Conservation (phyloP, 192 early-diverging fungal genomes). For the Backusella tarrabulga region DNA sequence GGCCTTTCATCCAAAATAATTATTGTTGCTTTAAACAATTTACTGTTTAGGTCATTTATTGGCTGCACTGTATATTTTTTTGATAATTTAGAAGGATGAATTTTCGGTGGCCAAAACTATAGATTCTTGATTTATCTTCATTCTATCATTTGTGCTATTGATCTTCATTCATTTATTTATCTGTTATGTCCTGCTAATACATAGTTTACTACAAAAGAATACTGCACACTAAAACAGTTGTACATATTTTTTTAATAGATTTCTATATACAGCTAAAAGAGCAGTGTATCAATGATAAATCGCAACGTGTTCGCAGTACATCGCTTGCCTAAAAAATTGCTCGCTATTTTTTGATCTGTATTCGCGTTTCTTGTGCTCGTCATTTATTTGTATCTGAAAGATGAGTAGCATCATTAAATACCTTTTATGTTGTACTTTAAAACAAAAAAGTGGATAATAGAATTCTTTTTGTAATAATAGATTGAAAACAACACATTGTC, state of each 20-base stretch:
- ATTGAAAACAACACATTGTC: too few relatives aligned
- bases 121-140: too few relatives aligned
- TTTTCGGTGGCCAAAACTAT: not conserved
- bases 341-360: not conserved
- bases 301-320: not conserved
- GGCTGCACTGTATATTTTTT: not conserved
- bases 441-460: too few relatives aligned
- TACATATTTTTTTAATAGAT: not conserved
- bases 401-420: not conserved
- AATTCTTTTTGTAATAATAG: too few relatives aligned
- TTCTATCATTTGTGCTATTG: too few relatives aligned
- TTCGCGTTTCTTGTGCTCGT: not conserved
- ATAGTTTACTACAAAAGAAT: not conserved
- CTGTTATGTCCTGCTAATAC: not conserved
- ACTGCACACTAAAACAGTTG: not conserved
- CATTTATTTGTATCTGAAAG: not conserved
- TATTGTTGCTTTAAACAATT: not conserved
- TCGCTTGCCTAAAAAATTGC: not conserved
- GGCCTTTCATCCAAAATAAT: not conserved
- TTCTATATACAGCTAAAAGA: not conserved
- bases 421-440: not conserved
- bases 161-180: not conserved
- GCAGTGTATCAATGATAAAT: not conserved
- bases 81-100: not conserved
- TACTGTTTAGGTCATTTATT: not conserved